Evolutionary conservation across 768 basidiomycete species (phyloP), one percentile per base, ranked within the genome.

Genomic region (Termitomyces sp.): DNA sequence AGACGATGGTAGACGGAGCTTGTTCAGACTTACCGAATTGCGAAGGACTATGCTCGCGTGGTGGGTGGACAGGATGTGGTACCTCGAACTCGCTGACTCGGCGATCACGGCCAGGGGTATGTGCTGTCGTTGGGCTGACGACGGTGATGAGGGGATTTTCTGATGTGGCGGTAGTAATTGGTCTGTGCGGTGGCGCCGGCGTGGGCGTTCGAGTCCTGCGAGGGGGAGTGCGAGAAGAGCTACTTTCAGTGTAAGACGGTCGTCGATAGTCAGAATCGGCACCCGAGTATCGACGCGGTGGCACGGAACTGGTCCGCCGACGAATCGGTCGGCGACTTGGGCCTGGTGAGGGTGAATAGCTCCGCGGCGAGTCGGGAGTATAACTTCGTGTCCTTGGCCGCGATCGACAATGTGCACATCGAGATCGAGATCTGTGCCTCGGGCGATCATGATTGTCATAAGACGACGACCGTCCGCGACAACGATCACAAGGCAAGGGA

Each of bases 111-210:
- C 1, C 37, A 37, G 54, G 56, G 26, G 64, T 55, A 13, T 34
- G 41, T 12, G 47, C 29, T 28, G 60, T 48, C 5, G 65, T 61
- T 36, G 65, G 51, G 53, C 65, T 51, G 18, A 62, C 42, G 20
- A 69, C 54, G 28, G 55, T 54, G 15, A 67, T 63, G 15, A 56
- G 62, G 24, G 58, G 22, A 45, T 48, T 47, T 9, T 42, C 8
- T 20, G 53, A 18, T 29, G n/a, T 44, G 16, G 12, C 15, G 8
- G 15, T 24, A 18, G n/a, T 9, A 9, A 8, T 15, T 13, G 13
- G 51, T 29, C 51, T 18, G 49, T 0, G 37, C 4, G 5, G 18
- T n/a, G 44, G 56, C 36, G 22, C 34, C 5, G 55, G 47, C 13
- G 4, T 15, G 16, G 0, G 29, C 16, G 5, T 6, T 6, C 5